Conservation (phyloP, 2,329 filamentous ascomycete species). For the Elsinoe arachidis region DNA sequence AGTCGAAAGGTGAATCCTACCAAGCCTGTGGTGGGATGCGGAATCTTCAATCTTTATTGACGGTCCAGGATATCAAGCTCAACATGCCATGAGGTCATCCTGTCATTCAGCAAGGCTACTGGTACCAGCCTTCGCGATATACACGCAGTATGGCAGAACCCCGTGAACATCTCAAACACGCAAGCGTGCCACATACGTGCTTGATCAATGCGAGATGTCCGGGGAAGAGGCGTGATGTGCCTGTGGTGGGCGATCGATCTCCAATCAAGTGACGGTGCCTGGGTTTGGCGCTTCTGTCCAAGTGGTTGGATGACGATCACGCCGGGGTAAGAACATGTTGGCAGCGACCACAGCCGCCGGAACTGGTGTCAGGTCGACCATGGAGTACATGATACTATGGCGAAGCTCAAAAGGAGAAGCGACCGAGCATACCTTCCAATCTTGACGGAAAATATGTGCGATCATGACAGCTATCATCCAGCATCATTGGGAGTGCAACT, state of each 20-base stretch:
- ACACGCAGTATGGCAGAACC: not conserved
- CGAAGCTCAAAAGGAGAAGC: too few relatives aligned
- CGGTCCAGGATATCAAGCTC: not conserved
- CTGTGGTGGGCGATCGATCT: not conserved
- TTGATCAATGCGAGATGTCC: not conserved
- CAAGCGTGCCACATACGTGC: not conserved
- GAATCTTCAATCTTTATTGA: not conserved
- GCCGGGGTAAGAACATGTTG: too few relatives aligned
- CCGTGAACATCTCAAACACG: not conserved
- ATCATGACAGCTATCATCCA: too few relatives aligned
- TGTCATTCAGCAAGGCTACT: not conserved
- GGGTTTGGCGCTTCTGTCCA: not conserved
- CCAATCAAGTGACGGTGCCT: not conserved
- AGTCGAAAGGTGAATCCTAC: too few relatives aligned
- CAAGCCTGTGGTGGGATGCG: too few relatives aligned
- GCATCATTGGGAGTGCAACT: too few relatives aligned
- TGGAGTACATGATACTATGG: too few relatives aligned
- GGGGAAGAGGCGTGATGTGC: not conserved
- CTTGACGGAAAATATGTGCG: too few relatives aligned
- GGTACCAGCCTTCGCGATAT: not conserved
- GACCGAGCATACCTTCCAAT: too few relatives aligned
- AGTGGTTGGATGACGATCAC: not conserved
- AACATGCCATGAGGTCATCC: not conserved
- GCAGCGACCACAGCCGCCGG: too few relatives aligned
- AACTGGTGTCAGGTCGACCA: too few relatives aligned